Evolutionary conservation across 148 eudicot genomes (phyloP), one percentile per base, ranked within the genome.

Genomic region (Bassia scoparia): DNA sequence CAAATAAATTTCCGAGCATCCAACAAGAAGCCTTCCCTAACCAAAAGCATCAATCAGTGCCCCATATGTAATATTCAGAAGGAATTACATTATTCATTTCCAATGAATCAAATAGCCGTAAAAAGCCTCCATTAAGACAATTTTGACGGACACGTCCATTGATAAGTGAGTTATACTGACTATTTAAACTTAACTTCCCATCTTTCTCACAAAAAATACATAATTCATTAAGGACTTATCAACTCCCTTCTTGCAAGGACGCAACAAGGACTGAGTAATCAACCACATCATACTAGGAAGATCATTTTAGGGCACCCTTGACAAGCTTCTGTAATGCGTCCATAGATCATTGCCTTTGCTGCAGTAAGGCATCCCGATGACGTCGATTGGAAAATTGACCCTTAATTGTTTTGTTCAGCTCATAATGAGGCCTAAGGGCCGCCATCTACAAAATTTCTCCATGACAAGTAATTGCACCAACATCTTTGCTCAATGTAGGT

Each of bases 121-220:
- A 80, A 95, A 88, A 46, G 98, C 97, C 83, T 95, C 91, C n/a
- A 71, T 91, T 80, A 66, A 95, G 84, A 74, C 96, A 95, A 49
- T 93, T 87, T 63, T 95, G 92, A 65, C 79, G n/a, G 81, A 84
- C 97, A 91, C 68, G 79, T 43, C 92, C 97, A 73, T 89, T 86
- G 66, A 95, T 85, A 56, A 95, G 77, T 52, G 89, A 78, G 82
- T 95, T 89, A 77, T 91, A 5, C 87, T 79, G 43, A 91, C 82
- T 61, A 95, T 87, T 77, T 84, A 67, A 89, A 87, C 20, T 55
- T 24, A 68, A 86, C 78, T n/a, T 60, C 89, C 97, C 60, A 71
- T 86, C 59, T 83, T 85, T 73, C 84, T 81, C 10, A 87, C 90
- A n/a, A 58, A 87, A 83, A 73, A 49, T 31, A 82, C 91, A 89